These are phyloP conservation scores for Candida cerambycidarum DNA, from an alignment of 805 yeast genomes.

Conservation along the genomic window DNA sequence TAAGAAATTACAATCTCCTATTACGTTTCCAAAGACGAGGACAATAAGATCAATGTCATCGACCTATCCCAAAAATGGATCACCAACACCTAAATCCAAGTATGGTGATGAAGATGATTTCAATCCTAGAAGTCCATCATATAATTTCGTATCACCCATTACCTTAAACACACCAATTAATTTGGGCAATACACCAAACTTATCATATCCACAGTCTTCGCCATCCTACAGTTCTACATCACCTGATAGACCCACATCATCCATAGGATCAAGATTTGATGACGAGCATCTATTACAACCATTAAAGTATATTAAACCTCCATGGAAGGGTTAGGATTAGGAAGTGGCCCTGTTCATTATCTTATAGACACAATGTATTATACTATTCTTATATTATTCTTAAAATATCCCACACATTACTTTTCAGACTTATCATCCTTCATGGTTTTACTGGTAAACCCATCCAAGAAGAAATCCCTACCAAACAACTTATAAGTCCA, in stretches of 20 bases:
- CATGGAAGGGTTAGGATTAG: constrained; percentile 20
- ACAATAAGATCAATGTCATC: constrained; percentile 1
- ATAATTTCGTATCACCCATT: constrained; percentile 10
- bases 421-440: constrained; percentile 8
- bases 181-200: constrained; percentile 9
- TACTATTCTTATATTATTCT: neutral
- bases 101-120: constrained; percentile 5
- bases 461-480: constrained; percentile 41
- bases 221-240: constrained; percentile 20
- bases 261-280: constrained; percentile 36
- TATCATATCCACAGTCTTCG: constrained; percentile 15
- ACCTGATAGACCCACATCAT: constrained; percentile 35
- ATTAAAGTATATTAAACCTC: constrained; percentile 15
- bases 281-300: constrained; percentile 30
- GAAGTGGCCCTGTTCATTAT: neutral
- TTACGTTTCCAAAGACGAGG: constrained; percentile 1
- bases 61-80: neutral
- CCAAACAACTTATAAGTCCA: constrained; percentile 41
- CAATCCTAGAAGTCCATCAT: constrained; percentile 3
- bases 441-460: constrained; percentile 44
- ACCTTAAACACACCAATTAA: constrained; percentile 5
- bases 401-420: neutral
- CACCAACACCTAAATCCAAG: constrained; percentile 15
- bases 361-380: too few species aligned
- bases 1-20: constrained; percentile 9